Conservation (phyloP, 345 rosid species). For the rapeseed (Brassica napus) region DNA sequence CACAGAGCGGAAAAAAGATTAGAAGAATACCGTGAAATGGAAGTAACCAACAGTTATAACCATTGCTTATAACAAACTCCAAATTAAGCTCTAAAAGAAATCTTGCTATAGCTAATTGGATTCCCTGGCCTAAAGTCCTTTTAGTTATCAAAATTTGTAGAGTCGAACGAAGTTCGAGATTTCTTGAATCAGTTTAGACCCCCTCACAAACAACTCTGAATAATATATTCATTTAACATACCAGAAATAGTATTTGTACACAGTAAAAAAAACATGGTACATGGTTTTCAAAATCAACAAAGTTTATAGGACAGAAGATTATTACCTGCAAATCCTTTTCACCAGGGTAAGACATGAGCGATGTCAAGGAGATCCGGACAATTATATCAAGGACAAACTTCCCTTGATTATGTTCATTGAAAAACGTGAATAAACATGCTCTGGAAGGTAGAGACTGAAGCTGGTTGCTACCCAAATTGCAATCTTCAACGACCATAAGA, state of each 20-base stretch:
- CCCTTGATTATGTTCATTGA: conserved; percentile 83
- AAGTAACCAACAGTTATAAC: conserved; percentile 20
- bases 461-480: conserved; percentile 52
- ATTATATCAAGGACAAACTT: conserved; percentile 75
- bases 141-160: conserved; percentile 20
- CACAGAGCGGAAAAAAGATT: conserved; percentile 8
- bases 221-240: conserved; percentile 1
- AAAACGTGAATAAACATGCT: conserved; percentile 61
- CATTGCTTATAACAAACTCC: conserved; percentile 14
- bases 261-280: neutral
- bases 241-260: conserved; percentile 7
- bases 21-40: conserved; percentile 9
- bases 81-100: conserved; percentile 3
- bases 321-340: conserved; percentile 92
- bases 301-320: conserved; percentile 6
- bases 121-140: conserved; percentile 16
- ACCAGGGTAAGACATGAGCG: conserved; percentile 90
- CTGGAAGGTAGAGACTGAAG: conserved; percentile 54
- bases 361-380: conserved; percentile 67
- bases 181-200: conserved; percentile 18
- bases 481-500: conserved; percentile 67
- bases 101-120: conserved; percentile 2
- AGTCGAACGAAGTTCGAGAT: conserved; percentile 5
- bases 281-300: conserved; percentile 12
- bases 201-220: conserved; percentile 15